Conservation (phyloP, 352 stramenopile species). For the Pythium brachiatum region DNA sequence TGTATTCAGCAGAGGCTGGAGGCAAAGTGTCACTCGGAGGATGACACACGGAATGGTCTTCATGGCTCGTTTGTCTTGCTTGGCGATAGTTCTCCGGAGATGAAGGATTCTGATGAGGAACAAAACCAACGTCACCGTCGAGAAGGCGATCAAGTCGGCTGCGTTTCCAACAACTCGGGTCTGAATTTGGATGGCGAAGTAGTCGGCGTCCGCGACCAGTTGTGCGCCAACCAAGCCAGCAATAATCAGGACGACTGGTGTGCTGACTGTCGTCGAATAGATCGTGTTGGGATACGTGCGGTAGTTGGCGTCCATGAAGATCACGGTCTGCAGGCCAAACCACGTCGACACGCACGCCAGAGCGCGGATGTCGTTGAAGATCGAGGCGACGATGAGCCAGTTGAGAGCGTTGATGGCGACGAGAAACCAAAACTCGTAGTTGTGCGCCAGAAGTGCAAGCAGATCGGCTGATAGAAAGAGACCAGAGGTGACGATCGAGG, state of each 20-base stretch:
- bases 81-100: background rate
- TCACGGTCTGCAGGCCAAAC: slow-evolving; percentile 12
- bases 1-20: background rate
- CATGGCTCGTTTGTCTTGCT: background rate
- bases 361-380: slow-evolving; percentile 1
- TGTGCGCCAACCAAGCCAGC: background rate
- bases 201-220: slow-evolving; percentile 3
- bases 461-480: slow-evolving; percentile 11
- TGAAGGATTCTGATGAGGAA: slow-evolving; percentile 6
- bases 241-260: slow-evolving; percentile 2
- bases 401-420: slow-evolving; percentile 9
- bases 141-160: slow-evolving; percentile 13
- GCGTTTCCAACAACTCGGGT: background rate
- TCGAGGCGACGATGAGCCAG: slow-evolving; percentile 4
- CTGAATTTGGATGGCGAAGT: slow-evolving; percentile 4
- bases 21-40: background rate
- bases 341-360: slow-evolving; percentile 3
- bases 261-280: slow-evolving; percentile 1
- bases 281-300: slow-evolving; percentile 13
- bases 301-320: slow-evolving; percentile 17
- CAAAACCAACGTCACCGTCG: slow-evolving; percentile 4
- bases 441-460: background rate
- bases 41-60: slow-evolving; percentile 9
- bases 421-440: slow-evolving; percentile 23
- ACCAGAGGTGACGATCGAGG: slow-evolving; percentile 1